These are phyloP conservation scores for Penicillium arizonense DNA, from an alignment of 495 filamentous ascomycete species.

Conservation along the genomic window DNA sequence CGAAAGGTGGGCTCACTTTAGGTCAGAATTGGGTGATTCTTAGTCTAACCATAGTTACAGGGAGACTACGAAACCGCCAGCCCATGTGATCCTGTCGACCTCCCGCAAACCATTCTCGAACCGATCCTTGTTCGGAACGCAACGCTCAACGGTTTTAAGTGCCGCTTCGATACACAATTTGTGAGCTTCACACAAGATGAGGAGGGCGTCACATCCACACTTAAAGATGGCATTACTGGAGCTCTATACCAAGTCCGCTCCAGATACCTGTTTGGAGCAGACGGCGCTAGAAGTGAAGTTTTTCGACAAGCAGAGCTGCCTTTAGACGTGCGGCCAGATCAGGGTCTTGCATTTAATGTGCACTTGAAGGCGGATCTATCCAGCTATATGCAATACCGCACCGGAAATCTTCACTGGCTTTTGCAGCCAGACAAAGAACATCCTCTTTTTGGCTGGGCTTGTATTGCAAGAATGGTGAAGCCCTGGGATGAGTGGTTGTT, in stretches of 20 bases:
- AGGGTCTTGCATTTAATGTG: slow-evolving; percentile 54
- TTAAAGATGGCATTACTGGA: slow-evolving; percentile 41
- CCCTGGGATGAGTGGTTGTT: slow-evolving; percentile 59
- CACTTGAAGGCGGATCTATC: slow-evolving; percentile 53
- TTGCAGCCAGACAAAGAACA: slow-evolving; percentile 46
- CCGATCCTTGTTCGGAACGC: slow-evolving; percentile 49
- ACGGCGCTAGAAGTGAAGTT: slow-evolving; percentile 55
- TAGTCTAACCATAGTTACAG: slow-evolving; percentile 11
- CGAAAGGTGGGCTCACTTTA: slow-evolving; percentile 25
- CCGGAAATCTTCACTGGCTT: slow-evolving; percentile 58
- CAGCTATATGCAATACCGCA: slow-evolving; percentile 44
- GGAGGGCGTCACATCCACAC: slow-evolving; percentile 31
- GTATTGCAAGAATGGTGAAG: slow-evolving; percentile 51
- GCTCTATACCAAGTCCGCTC: slow-evolving; percentile 42
- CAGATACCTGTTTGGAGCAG: slow-evolving; percentile 57
- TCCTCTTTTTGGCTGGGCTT: slow-evolving; percentile 39
- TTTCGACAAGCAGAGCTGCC: slow-evolving; percentile 47
- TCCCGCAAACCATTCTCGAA: slow-evolving; percentile 53
- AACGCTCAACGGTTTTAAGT: slow-evolving; percentile 35
- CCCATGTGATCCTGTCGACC: slow-evolving; percentile 46
- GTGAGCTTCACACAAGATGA: slow-evolving; percentile 22
- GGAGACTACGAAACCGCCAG: slow-evolving; percentile 53
- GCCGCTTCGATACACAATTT: slow-evolving; percentile 45
- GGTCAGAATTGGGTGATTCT: not conserved
- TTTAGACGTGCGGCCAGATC: slow-evolving; percentile 48